phyloP scores from a whole-genome alignment of 495 filamentous ascomycete species.

The Melanomma pulvis-pyrius region DNA sequence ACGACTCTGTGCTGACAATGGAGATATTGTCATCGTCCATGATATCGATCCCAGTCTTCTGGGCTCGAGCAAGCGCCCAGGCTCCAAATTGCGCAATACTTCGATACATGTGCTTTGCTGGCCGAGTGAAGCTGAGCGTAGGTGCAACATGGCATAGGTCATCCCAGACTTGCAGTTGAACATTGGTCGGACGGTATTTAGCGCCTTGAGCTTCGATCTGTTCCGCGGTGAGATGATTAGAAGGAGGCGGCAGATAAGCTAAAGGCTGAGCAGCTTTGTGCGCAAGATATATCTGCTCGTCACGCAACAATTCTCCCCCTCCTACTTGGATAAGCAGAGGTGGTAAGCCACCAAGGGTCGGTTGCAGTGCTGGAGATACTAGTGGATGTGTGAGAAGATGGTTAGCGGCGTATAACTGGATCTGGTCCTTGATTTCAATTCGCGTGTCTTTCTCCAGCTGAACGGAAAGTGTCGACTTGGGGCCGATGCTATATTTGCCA shows the following conservation, averaged over 20 bases:
- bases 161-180: slow-evolving; percentile 97
- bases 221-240: slow-evolving; percentile 60
- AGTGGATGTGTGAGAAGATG: slow-evolving; percentile 82
- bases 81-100: slow-evolving; percentile 89
- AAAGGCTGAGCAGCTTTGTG: slow-evolving; percentile 87
- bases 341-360: slow-evolving; percentile 83
- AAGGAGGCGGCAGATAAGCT: slow-evolving; percentile 62
- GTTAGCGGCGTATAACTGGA: slow-evolving; percentile 93
- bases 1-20: slow-evolving; percentile 56
- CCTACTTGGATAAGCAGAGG: slow-evolving; percentile 84
- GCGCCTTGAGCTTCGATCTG: slow-evolving; percentile 61
- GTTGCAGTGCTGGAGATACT: slow-evolving; percentile 83
- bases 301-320: slow-evolving; percentile 83
- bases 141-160: slow-evolving; percentile 90
- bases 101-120: slow-evolving; percentile 92
- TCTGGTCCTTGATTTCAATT: slow-evolving; percentile 82
- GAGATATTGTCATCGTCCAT: slow-evolving; percentile 76
- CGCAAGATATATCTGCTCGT: slow-evolving; percentile 93
- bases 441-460: slow-evolving; percentile 68
- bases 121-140: slow-evolving; percentile 87
- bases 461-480: slow-evolving; percentile 54
- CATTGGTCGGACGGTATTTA: slow-evolving; percentile 78
- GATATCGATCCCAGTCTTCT: slow-evolving; percentile 77
- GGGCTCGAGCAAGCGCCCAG: slow-evolving; percentile 83
- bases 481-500: slow-evolving; percentile 32